Conservation (phyloP, 352 stramenopile species). For the Phytophthora sansomeana region DNA sequence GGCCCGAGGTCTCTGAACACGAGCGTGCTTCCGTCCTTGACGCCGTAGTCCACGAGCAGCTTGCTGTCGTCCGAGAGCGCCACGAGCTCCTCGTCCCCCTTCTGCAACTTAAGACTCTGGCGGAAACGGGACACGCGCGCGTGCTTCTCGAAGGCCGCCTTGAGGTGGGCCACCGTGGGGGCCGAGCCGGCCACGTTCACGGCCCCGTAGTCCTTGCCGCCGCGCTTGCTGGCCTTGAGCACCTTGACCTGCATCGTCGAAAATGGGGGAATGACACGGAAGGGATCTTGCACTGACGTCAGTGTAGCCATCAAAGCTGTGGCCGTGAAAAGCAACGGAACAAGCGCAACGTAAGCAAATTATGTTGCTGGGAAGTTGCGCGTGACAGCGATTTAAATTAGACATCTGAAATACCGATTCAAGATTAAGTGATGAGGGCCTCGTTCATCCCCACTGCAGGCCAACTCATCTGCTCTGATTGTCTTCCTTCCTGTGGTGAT, state of each 20-base stretch:
- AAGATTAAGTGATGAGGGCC: neutral
- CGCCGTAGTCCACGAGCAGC: slow-evolving; percentile 61
- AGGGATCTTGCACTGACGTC: slow-evolving; percentile 8
- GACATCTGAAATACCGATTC: too few relatives aligned
- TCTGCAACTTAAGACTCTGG: slow-evolving; percentile 69
- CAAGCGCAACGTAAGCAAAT: too few relatives aligned
- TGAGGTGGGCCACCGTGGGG: slow-evolving; percentile 58
- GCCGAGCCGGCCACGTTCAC: slow-evolving; percentile 46
- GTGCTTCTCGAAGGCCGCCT: slow-evolving; percentile 62
- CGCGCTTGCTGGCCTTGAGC: slow-evolving; percentile 54
- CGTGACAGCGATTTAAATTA: too few relatives aligned
- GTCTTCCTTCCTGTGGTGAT: neutral
- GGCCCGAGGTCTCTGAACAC: slow-evolving; percentile 85
- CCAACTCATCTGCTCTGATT: neutral
- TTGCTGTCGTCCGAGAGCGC: slow-evolving; percentile 68
- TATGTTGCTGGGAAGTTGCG: too few relatives aligned
- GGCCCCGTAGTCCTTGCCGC: slow-evolving; percentile 65
- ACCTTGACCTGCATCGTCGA: slow-evolving; percentile 71
- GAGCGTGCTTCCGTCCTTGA: slow-evolving; percentile 58
- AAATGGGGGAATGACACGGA: slow-evolving; percentile 24
- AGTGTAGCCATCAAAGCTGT: too few relatives aligned
- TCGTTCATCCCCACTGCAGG: neutral
- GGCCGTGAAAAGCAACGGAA: too few relatives aligned
- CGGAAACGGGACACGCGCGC: slow-evolving; percentile 62
- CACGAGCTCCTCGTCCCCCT: slow-evolving; percentile 31